These are phyloP conservation scores for Prunus mume DNA, from an alignment of 306 rosid genomes.

Conservation along the genomic window DNA sequence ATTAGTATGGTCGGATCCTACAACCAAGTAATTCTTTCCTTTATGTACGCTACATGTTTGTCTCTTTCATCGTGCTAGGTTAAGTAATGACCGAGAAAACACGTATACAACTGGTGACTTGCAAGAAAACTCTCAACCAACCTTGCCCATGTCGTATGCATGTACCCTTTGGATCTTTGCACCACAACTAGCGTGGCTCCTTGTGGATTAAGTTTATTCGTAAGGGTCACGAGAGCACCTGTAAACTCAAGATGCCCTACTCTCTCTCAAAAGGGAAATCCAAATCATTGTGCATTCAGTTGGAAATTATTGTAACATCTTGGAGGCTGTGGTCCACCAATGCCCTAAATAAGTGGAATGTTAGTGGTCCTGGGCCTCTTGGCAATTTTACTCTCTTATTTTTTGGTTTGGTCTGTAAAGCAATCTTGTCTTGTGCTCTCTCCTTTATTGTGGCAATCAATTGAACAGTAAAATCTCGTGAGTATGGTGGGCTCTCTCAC, in stretches of 20 bases:
- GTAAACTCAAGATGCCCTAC: not conserved
- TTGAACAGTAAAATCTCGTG: conserved; percentile 25
- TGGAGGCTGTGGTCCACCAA: no score
- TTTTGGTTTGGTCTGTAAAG: not conserved
- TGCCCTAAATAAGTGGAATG: no score
- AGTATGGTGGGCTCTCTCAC: conserved; percentile 28
- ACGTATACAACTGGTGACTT: no score
- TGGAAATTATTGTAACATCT: not conserved
- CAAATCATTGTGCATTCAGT: not conserved
- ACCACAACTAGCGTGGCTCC: not conserved
- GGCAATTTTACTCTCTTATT: not conserved
- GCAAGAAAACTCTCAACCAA: not conserved
- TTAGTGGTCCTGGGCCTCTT: not conserved
- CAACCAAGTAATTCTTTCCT: no score
- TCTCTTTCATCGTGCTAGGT: no score
- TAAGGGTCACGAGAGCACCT: not conserved
- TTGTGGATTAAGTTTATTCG: not conserved
- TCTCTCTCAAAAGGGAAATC: not conserved
- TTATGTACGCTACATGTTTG: no score
- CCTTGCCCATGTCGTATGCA: not conserved
- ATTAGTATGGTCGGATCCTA: not conserved
- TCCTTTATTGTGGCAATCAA: not conserved
- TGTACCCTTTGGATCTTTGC: not conserved
- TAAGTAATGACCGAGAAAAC: no score
- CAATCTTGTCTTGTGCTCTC: not conserved